These are phyloP conservation scores for Amanita subjunquillea DNA, from an alignment of 768 basidiomycete genomes.

Conservation along the genomic window DNA sequence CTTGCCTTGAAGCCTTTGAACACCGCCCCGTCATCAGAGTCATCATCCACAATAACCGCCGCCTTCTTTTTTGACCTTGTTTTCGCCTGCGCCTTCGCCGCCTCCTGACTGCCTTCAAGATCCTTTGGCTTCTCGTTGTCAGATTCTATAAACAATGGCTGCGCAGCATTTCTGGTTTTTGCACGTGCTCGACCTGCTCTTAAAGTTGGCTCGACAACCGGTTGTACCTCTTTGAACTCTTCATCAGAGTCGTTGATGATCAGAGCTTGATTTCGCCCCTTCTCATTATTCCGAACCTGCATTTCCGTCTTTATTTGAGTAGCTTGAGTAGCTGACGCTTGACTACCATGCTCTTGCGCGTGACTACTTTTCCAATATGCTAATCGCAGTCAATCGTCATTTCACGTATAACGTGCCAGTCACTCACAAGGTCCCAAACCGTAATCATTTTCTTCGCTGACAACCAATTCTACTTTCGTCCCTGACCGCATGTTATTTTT, in stretches of 20 bases:
- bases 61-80: slow-evolving; percentile 20
- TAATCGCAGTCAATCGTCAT: slow-evolving; percentile 11
- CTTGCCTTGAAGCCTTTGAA: slow-evolving; percentile 51
- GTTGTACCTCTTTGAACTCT: slow-evolving; percentile 11
- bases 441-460: slow-evolving; percentile 40
- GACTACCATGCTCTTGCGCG: slow-evolving; percentile 13
- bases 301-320: slow-evolving; percentile 5
- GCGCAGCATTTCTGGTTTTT: neutral
- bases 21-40: slow-evolving; percentile 62
- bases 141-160: slow-evolving; percentile 41
- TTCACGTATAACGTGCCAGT: neutral
- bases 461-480: slow-evolving; percentile 39
- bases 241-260: slow-evolving; percentile 32
- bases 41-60: slow-evolving; percentile 44
- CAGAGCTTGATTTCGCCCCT: slow-evolving; percentile 11
- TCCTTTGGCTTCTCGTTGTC: slow-evolving; percentile 27
- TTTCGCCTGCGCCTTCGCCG: slow-evolving; percentile 13
- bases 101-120: neutral
- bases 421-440: slow-evolving; percentile 41
- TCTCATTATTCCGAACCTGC: slow-evolving; percentile 12
- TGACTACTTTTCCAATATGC: slow-evolving; percentile 46
- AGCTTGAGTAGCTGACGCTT: slow-evolving; percentile 11
- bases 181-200: slow-evolving; percentile 2
- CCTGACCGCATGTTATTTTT: slow-evolving; percentile 18
- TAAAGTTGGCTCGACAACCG: neutral